These are phyloP conservation scores for Phaffomyces thermotolerans DNA, from an alignment of 805 yeast genomes.

Conservation along the genomic window DNA sequence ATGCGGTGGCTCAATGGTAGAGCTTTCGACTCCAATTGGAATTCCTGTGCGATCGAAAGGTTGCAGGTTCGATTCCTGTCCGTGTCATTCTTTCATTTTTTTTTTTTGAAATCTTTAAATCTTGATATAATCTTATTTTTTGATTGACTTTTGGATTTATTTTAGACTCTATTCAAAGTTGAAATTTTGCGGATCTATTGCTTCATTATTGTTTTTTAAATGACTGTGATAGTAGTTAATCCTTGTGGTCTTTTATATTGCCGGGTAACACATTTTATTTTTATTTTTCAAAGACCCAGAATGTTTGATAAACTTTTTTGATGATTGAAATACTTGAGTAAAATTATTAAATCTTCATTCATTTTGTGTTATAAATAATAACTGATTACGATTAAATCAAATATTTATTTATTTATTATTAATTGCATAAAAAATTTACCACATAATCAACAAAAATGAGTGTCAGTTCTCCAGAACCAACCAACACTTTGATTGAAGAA, in stretches of 20 bases:
- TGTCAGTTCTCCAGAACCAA: background rate
- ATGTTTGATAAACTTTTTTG: background rate
- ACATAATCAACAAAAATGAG: background rate
- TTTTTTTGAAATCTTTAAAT: no score
- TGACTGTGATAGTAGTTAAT: no score
- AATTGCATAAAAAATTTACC: background rate
- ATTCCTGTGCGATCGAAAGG: conserved; percentile 55
- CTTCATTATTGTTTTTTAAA: no score
- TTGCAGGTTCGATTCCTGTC: conserved; percentile 86
- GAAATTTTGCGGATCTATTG: no score
- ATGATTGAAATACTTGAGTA: background rate
- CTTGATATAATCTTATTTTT: no score
- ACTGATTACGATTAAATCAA: background rate
- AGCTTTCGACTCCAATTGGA: conserved; percentile 66
- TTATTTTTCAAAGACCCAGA: background rate
- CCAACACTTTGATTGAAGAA: conserved; percentile 2
- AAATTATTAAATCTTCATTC: background rate
- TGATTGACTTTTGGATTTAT: no score
- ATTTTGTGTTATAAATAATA: background rate
- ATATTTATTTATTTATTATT: background rate
- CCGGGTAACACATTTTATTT: background rate
- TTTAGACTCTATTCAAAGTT: no score
- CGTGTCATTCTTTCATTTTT: conserved; percentile 48
- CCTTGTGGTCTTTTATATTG: background rate
- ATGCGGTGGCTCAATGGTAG: conserved; percentile 77